Percentiles rank a stretch among this genome's conserved stretches.
Evolutionary conservation across 2,329 filamentous ascomycete species (phyloP).

Genomic region (Neurospora sp.): DNA sequence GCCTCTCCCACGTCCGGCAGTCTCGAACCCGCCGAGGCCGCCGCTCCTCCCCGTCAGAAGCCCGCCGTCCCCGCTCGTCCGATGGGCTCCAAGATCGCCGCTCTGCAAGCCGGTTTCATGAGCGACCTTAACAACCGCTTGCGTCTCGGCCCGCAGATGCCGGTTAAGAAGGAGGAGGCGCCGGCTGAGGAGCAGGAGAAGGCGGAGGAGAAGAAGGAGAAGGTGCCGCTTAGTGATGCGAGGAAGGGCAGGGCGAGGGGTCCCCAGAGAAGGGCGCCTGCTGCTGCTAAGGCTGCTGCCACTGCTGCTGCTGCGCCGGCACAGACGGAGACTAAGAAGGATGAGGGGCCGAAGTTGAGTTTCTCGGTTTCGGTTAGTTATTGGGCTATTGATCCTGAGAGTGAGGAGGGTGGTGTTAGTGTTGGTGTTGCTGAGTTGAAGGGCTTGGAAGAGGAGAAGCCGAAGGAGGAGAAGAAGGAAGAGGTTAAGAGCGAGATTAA

Average conservation of each 20-base stretch:
- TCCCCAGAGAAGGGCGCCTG: constrained; percentile 49
- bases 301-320: constrained; percentile 20
- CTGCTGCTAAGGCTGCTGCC: constrained; percentile 19
- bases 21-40: constrained; percentile 28
- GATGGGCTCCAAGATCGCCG: constrained; percentile 76
- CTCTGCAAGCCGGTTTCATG: constrained; percentile 84
- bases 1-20: constrained; percentile 31
- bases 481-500: background rate
- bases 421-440: constrained; percentile 21
- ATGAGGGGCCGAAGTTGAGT: constrained; percentile 31
- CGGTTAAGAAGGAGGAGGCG: constrained; percentile 60
- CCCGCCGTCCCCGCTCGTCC: constrained; percentile 74
- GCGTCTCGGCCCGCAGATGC: constrained; percentile 71
- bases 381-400: constrained; percentile 40
- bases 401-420: constrained; percentile 34
- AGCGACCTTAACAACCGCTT: constrained; percentile 86
- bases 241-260: constrained; percentile 85
- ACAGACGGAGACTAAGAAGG: constrained; percentile 6
- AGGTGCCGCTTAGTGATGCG: constrained; percentile 75
- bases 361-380: constrained; percentile 38
- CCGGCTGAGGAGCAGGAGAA: constrained; percentile 51
- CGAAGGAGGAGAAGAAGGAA: constrained; percentile 8
- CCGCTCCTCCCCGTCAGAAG: constrained; percentile 55
- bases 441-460: constrained; percentile 7
- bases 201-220: constrained; percentile 48